Evolutionary conservation across 176 grass and related monocot species (phyloP).

Genomic region (Cocos nucifera): DNA sequence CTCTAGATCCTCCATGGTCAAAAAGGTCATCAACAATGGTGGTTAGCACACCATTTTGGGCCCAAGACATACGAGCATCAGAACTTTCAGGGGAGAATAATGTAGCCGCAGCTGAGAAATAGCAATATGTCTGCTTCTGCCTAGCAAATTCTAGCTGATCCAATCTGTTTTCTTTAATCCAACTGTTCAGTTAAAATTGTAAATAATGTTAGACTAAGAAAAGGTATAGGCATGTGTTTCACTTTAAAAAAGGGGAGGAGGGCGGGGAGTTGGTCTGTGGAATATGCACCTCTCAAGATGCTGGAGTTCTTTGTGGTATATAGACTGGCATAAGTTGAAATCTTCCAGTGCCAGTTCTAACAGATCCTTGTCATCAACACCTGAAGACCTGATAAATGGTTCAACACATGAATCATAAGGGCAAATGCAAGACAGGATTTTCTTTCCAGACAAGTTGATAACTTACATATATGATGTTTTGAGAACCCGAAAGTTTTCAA

Average conservation of each 20-base stretch:
- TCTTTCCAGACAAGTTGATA: background rate
- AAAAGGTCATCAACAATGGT: slow-evolving; percentile 74
- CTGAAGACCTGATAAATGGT: slow-evolving; percentile 28
- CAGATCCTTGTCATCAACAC: slow-evolving; percentile 26
- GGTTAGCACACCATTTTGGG: slow-evolving; percentile 55
- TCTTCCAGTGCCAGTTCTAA: slow-evolving; percentile 33
- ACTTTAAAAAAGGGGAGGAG: background rate
- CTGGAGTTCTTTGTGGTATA: slow-evolving; percentile 46
- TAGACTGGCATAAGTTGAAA: slow-evolving; percentile 41
- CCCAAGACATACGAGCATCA: slow-evolving; percentile 49
- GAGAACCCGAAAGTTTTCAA: slow-evolving; percentile 15
- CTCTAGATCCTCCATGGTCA: slow-evolving; percentile 58
- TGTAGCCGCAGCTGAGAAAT: slow-evolving; percentile 51
- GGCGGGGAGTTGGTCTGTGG: background rate
- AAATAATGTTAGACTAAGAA: too few relatives aligned
- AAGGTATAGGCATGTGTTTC: background rate
- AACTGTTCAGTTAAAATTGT: slow-evolving; percentile 24
- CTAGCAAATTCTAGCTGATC: slow-evolving; percentile 66
- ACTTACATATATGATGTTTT: slow-evolving; percentile 49
- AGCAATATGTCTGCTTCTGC: slow-evolving; percentile 57
- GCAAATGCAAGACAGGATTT: background rate
- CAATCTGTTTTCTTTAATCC: slow-evolving; percentile 47
- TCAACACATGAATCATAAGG: background rate
- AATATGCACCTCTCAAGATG: slow-evolving; percentile 50
- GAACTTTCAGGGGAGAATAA: slow-evolving; percentile 44